A percentile compares a stretch with the other conserved stretches of the same genome.
Conservation (phyloP, 495 filamentous ascomycete species). For the Lepidopterella palustris region DNA sequence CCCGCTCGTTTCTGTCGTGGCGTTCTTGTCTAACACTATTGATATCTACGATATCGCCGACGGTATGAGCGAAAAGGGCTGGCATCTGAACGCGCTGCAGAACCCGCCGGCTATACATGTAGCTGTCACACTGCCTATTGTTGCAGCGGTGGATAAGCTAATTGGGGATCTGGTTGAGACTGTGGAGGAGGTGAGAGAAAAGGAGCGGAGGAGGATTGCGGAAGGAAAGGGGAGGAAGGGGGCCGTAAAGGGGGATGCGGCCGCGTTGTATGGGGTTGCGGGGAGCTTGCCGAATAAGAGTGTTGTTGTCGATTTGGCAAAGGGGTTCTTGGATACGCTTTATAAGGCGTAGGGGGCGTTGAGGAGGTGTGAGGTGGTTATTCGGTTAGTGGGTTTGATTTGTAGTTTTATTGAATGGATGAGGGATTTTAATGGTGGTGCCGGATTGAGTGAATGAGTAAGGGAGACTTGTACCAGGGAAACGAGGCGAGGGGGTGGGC, state of each 20-base stretch:
- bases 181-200: conserved; percentile 67
- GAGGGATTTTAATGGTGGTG: too few species aligned
- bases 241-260: conserved; percentile 60
- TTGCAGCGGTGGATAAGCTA: conserved; percentile 68
- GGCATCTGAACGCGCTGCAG: conserved; percentile 95
- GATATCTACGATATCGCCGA: conserved; percentile 41
- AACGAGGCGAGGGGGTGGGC: too few species aligned
- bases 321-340: conserved; percentile 87
- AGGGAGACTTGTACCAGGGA: too few species aligned
- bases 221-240: conserved; percentile 70
- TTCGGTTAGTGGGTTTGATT: not conserved
- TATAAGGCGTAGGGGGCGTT: conserved; percentile 72
- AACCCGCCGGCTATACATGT: conserved; percentile 91
- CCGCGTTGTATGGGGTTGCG: conserved; percentile 90
- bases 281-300: conserved; percentile 93
- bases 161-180: conserved; percentile 70
- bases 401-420: not conserved
- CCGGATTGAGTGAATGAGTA: too few species aligned
- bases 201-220: conserved; percentile 55
- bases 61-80: conserved; percentile 69
- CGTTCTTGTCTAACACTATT: conserved; percentile 71
- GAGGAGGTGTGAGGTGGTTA: not conserved
- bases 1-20: conserved; percentile 83
- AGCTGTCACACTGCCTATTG: conserved; percentile 88
- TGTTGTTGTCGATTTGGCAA: conserved; percentile 82